These are phyloP conservation scores for Paramecium caudatum DNA, from an alignment of 73 alveolate species.

Conservation along the genomic window DNA sequence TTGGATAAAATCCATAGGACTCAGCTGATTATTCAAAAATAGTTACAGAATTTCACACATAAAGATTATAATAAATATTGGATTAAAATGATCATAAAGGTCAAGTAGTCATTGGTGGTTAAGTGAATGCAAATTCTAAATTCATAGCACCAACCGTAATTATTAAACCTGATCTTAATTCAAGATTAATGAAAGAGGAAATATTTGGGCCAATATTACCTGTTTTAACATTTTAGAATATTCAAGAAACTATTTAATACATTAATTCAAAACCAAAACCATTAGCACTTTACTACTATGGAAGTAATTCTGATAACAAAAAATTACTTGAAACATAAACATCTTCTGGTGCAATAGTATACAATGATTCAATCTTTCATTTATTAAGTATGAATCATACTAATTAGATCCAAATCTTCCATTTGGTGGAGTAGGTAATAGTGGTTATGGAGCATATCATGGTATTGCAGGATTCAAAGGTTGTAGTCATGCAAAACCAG, in stretches of 20 bases:
- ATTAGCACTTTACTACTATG: slow-evolving; percentile 90
- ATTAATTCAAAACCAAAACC: slow-evolving; percentile 93
- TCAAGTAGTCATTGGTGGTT: slow-evolving; percentile 87
- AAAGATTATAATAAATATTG: slow-evolving; percentile 83
- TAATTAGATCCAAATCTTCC: slow-evolving; percentile 83
- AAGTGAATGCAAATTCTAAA: slow-evolving; percentile 53
- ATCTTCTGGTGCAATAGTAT: slow-evolving; percentile 87
- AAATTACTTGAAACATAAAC: slow-evolving; percentile 87
- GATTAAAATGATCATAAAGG: slow-evolving; percentile 84
- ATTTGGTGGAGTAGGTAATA: slow-evolving; percentile 97
- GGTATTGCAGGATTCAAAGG: slow-evolving; percentile 96
- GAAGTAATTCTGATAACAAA: slow-evolving; percentile 78
- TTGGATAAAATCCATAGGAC: slow-evolving; percentile 86
- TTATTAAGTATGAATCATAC: slow-evolving; percentile 61
- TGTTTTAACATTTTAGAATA: slow-evolving; percentile 82
- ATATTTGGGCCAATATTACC: slow-evolving; percentile 96
- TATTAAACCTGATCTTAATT: slow-evolving; percentile 68
- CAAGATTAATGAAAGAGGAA: slow-evolving; percentile 84
- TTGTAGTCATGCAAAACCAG: slow-evolving; percentile 94
- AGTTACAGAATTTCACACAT: slow-evolving; percentile 84
- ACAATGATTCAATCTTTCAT: slow-evolving; percentile 90
- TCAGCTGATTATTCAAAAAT: slow-evolving; percentile 84
- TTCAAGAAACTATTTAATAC: slow-evolving; percentile 85
- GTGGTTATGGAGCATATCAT: slow-evolving; percentile 92
- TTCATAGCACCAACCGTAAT: slow-evolving; percentile 80